A percentile compares a stretch with the other conserved stretches of the same genome.
Conservation (phyloP, 352 stramenopile species). For the Pelagophyceae sp. region DNA sequence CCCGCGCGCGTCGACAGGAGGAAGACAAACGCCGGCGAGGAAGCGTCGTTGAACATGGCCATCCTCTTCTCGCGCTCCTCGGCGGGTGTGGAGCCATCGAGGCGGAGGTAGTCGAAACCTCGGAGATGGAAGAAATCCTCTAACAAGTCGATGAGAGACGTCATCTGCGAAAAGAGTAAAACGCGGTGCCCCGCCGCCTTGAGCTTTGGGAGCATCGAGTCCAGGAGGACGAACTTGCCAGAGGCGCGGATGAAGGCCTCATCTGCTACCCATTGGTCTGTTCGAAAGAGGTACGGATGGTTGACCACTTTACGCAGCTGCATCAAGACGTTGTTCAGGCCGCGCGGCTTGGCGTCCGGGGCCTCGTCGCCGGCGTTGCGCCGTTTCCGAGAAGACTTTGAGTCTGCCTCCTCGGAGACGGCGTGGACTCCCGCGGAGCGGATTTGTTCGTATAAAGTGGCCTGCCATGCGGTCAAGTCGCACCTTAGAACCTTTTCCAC, state of each 20-base stretch:
- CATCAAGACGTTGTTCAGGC: constrained; percentile 96
- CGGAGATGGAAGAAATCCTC: constrained; percentile 92
- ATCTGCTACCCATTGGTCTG: constrained; percentile 56
- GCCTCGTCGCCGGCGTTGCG: background rate
- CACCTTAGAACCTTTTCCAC: constrained; percentile 92
- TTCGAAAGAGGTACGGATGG: constrained; percentile 93
- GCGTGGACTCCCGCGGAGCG: constrained; percentile 38
- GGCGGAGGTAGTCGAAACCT: constrained; percentile 73
- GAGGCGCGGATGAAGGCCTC: constrained; percentile 69
- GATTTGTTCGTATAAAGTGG: constrained; percentile 89
- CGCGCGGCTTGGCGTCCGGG: constrained; percentile 32
- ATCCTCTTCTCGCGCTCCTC: constrained; percentile 73
- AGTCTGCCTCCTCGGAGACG: background rate
- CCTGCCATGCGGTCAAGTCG: constrained; percentile 85
- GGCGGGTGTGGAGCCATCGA: constrained; percentile 70
- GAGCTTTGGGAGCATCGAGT: constrained; percentile 90
- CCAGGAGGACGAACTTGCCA: constrained; percentile 93
- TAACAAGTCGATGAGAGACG: constrained; percentile 96
- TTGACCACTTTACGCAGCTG: constrained; percentile 98
- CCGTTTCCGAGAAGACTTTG: too few relatives aligned
- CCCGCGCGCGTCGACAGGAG: constrained; percentile 91
- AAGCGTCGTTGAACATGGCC: constrained; percentile 92
- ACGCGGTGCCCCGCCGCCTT: constrained; percentile 86
- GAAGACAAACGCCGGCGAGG: constrained; percentile 93
- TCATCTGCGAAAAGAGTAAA: constrained; percentile 99